Evolutionary conservation across 306 rosid species (phyloP), one percentile per base, ranked within the genome.

Genomic region (Sophora flavescens): DNA sequence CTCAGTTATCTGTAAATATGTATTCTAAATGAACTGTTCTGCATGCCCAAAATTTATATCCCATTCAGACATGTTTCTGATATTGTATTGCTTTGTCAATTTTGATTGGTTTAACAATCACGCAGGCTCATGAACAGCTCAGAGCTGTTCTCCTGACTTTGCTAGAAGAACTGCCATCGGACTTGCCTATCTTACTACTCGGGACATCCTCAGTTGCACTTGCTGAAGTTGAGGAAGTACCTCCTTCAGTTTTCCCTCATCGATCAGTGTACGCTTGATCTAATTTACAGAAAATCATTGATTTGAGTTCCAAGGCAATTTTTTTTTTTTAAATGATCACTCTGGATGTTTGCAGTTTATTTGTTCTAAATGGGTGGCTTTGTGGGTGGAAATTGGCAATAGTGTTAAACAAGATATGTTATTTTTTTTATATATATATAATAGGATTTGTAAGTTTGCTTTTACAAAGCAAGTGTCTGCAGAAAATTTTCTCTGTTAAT

Each of bases 61-160:
- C 75, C 32, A 41, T 72, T 53, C 66, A 11, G 63, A 70, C 53
- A 9, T 32, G 70, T 63, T 63, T 16, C 64, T 44, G 48, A 14
- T 77, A 26, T 47, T 72, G 62, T 70, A 13, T 74, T 78, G 6
- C 63, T 63, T 50, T 57, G 74, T 51, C 50, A 41, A 32, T 82
- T 35, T 85, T 60, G 74, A 78, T 63, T 64, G 44, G 51, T 83
- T 75, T 78, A 65, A 51, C 64, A 42, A 80, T 80, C 66, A 32
- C 77, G 84, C 93, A 95, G 99, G 97, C 99, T 54, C 96, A 90
- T 80, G 96, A 89, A 82, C 99, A 95, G 77, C 91, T 95, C 72
- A 87, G 97, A 78, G 97, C 97, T 70, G 99, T 95, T 83, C 84
- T 92, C 72, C 77, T 92, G 86, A 90, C 97, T 53, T 83, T 95